A percentile compares a stretch with the other conserved stretches of the same genome.
These are phyloP conservation scores for Penicillium expansum DNA, from an alignment of 2,329 filamentous ascomycete genomes.

Conservation along the genomic window DNA sequence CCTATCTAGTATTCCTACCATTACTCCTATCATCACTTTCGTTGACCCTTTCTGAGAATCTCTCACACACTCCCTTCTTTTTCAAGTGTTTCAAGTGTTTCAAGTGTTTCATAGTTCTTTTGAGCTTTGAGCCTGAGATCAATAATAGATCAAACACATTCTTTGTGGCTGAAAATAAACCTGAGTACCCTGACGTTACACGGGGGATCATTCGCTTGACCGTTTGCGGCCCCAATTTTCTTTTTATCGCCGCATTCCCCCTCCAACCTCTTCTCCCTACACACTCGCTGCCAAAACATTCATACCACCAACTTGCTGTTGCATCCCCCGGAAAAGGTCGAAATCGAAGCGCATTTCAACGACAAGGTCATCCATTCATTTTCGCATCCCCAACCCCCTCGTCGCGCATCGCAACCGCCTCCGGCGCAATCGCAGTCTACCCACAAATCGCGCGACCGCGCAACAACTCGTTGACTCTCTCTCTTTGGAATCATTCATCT, in stretches of 20 bases:
- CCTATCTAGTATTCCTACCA: neutral
- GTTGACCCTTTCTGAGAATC: neutral
- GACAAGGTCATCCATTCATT: conserved; percentile 16
- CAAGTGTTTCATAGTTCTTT: neutral
- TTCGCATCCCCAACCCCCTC: conserved; percentile 14
- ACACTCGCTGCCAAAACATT: conserved; percentile 46
- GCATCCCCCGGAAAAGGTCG: conserved; percentile 25
- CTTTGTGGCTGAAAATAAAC: conserved; percentile 9
- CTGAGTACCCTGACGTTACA: neutral
- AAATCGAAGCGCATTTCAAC: conserved; percentile 25
- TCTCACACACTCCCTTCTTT: neutral
- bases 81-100: neutral
- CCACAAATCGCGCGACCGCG: conserved; percentile 25
- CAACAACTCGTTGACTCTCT: conserved; percentile 6
- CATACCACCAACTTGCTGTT: conserved; percentile 57
- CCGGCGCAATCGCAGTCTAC: conserved; percentile 34
- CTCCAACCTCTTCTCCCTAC: conserved; percentile 19
- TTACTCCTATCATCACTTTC: conserved; percentile 5
- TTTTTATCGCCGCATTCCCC: conserved; percentile 24
- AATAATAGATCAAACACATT: conserved; percentile 2
- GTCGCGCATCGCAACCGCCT: conserved; percentile 24
- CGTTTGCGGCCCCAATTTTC: conserved; percentile 27
- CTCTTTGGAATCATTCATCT: neutral
- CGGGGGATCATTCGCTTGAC: conserved; percentile 25
- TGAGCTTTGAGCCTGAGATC: neutral